Evolutionary conservation across 2,329 filamentous ascomycete species (phyloP), one percentile per base, ranked within the genome.

Genomic region (Pyrenochaeta sp.): DNA sequence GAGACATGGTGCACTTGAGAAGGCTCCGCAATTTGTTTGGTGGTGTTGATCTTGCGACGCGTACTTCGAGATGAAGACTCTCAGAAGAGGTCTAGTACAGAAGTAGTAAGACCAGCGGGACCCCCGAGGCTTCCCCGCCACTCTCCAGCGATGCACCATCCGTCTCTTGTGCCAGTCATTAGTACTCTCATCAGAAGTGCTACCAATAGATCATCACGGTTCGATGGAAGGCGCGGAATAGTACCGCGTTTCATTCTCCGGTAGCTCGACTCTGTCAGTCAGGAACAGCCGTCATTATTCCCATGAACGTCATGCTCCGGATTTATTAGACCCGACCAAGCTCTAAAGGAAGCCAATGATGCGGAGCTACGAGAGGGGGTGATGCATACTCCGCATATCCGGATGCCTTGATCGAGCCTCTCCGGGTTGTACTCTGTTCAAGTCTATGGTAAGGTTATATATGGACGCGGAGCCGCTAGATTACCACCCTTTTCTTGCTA

Each of bases 1-100:
- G 81, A 45, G 83, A 83, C 83, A 85, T 85, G 21, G 43, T 64
- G 54, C 29, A 29, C 27, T 31, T 69, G 18, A 20, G 30, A 21
- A 29, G 21, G 11, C 43, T 12, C 9, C 39, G 33, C 1, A 32
- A 2, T 17, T 21, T 48, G 20, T 9, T 18, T 42, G 27, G 17
- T 41, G 36, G 51, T 52, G 54, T 58, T 49, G 49, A 54, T 54
- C 35, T 39, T 23, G 21, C 43, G 46, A 48, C 57, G 54, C 61
- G 61, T 55, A 46, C 21, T 18, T 49, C 45, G 58, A 60, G 55
- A 58, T 40, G 42, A 49, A 47, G n/a, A 33, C 49, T 58, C 48
- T 57, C 54, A 58, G 58, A 52, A 49, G 3, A 12, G 31, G 31
- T 58, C 39, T 33, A 20, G 43, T 2, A 23, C 11, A 12, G n/a